Conservation (phyloP, 192 early-diverging fungal genomes). For the Coemansia interrupta region DNA sequence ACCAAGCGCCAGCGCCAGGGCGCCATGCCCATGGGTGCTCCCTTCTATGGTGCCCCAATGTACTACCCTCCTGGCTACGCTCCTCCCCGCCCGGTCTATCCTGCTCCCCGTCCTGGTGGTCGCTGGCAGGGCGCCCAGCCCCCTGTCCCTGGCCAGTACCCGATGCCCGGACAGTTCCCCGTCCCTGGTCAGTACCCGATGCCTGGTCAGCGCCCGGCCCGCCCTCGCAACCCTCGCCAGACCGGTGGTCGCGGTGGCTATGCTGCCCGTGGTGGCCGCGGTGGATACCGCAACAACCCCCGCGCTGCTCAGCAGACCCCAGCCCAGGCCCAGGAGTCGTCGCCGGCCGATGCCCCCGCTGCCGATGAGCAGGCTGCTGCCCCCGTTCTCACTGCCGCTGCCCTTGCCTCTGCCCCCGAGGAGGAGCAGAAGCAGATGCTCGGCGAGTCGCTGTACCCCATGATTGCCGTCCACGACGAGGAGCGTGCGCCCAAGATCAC, state of each 20-base stretch:
- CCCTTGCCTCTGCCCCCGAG: constrained; percentile 71
- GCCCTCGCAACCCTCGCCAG: constrained; percentile 53
- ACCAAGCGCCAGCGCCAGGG: constrained; percentile 85
- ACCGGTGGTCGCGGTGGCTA: constrained; percentile 50
- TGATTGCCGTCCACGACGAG: constrained; percentile 66
- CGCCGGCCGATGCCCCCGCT: constrained; percentile 36
- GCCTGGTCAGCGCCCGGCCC: constrained; percentile 33
- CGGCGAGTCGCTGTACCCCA: constrained; percentile 92
- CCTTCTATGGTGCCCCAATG: constrained; percentile 57
- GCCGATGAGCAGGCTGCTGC: constrained; percentile 33
- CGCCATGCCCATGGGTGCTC: constrained; percentile 40
- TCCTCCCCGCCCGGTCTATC: constrained; percentile 55
- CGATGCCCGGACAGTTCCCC: constrained; percentile 50
- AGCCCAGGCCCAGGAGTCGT: constrained; percentile 33
- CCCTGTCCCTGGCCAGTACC: constrained; percentile 49
- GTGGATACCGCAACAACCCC: constrained; percentile 50
- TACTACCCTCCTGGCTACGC: constrained; percentile 60
- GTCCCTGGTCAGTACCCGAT: constrained; percentile 29
- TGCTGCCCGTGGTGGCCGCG: constrained; percentile 45
- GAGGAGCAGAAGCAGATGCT: constrained; percentile 96
- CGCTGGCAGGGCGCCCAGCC: constrained; percentile 57
- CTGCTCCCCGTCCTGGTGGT: constrained; percentile 55
- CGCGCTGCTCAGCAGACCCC: constrained; percentile 37
- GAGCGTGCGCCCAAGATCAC: constrained; percentile 94
- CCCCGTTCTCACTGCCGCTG: constrained; percentile 63